Base-by-base conservation (phyloP, 441 rosid genomes). In the Adansonia madagascariensis region DNA sequence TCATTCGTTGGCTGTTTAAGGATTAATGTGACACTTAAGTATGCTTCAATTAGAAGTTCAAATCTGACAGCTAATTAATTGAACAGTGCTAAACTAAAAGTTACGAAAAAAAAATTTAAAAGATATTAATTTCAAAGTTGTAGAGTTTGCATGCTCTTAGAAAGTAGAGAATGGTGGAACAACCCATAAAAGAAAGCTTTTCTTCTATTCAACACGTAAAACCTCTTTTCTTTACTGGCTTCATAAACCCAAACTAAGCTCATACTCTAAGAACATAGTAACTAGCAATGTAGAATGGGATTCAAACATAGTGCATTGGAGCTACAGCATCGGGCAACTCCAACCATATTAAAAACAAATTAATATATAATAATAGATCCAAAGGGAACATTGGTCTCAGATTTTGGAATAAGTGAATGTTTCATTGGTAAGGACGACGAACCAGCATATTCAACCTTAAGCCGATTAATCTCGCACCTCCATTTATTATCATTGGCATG, bases 351-450 rank as follows among this genome's bases (percentile, higher is more conserved):
- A 8, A 61, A 47, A 41, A 18, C 15, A 18, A 31, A 70, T 57
- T 15, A 11, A n/a, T 44, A 67, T 78, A 75, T 60, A 64, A 73
- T 70, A 14, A 68, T 11, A 43, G 73, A 47, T 69, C 57, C 57
- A 47, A 69, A 3, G 11, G 43, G 79, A 78, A 79, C 76, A 59
- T 67, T 44, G 77, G 84, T 74, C 79, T 76, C 69, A 77, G 67
- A 74, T 78, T 24, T 78, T 44, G 84, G 80, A 79, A 75, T 4
- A n/a, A 73, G 78, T 59, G 77, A 68, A 79, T 82, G 77, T 71
- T 77, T 77, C 67, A 46, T 82, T 18, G 75, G 72, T 78, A 76
- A 75, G 60, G 35, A 31, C 35, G 39, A 18, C 8, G 82, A 77
- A 50, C 76, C 79, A 56, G 17, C 57, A 2, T 70, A 27, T 75